Evolutionary conservation across 306 rosid species (phyloP).

Genomic region (Lablab purpureus): DNA sequence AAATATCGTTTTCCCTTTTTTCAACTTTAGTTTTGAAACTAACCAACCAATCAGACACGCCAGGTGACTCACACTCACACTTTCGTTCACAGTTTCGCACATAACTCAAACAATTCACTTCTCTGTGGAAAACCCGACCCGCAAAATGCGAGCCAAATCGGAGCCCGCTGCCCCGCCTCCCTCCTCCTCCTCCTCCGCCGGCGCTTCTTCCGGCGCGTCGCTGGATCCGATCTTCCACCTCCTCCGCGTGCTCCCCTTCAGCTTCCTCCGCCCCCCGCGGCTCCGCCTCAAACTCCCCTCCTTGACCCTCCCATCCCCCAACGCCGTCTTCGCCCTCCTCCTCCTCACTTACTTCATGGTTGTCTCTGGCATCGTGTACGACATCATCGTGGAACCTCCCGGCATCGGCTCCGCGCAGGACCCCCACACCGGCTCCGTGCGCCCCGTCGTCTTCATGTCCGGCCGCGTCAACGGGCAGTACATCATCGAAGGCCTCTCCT

Average conservation of each 20-base stretch:
- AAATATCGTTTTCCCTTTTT: background rate
- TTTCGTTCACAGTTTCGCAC: background rate
- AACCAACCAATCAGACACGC: background rate
- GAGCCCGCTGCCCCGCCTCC: conserved; percentile 21
- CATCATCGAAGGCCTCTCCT: conserved; percentile 87
- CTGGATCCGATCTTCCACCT: conserved; percentile 52
- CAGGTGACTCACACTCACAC: background rate
- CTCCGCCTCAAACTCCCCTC: conserved; percentile 55
- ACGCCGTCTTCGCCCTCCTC: conserved; percentile 61
- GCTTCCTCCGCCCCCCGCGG: conserved; percentile 64
- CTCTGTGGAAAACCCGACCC: conserved; percentile 38
- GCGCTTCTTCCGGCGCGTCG: conserved; percentile 31
- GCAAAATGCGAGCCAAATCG: conserved; percentile 50
- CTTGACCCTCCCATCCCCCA: conserved; percentile 46
- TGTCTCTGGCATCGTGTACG: conserved; percentile 93
- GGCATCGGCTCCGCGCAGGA: conserved; percentile 94
- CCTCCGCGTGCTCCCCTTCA: conserved; percentile 60
- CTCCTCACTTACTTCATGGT: conserved; percentile 98
- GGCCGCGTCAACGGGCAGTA: conserved; percentile 97
- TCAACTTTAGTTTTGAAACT: background rate
- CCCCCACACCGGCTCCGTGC: conserved; percentile 79
- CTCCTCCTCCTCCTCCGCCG: conserved; percentile 36
- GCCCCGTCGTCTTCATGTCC: conserved; percentile 84
- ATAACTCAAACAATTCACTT: background rate
- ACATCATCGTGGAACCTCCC: conserved; percentile 95